phyloP scores from a whole-genome alignment of 805 yeast species.

The Maudiozyma barnettii region DNA sequence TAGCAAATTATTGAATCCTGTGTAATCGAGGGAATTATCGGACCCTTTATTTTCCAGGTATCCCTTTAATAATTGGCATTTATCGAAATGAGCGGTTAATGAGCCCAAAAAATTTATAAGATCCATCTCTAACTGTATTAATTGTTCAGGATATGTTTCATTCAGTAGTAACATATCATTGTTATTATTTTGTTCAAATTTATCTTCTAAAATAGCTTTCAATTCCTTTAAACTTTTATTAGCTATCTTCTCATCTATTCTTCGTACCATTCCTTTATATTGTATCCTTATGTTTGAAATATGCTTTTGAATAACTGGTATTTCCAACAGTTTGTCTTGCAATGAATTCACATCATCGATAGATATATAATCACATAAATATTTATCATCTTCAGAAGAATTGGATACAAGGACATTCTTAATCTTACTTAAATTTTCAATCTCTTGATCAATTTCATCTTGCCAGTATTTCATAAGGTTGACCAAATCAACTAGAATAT shows the following conservation, averaged over 20 bases:
- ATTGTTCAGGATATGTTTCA: conserved; percentile 14
- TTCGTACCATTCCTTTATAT: conserved; percentile 24
- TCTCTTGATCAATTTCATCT: conserved; percentile 26
- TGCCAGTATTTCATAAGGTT: conserved; percentile 23
- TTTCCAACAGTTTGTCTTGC: conserved; percentile 26
- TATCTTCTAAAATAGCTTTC: conserved; percentile 13
- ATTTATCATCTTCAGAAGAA: neutral
- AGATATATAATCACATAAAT: conserved; percentile 41
- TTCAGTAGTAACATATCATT: conserved; percentile 15
- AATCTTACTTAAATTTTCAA: conserved; percentile 29
- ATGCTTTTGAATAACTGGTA: conserved; percentile 24
- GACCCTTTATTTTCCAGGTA: conserved; percentile 18
- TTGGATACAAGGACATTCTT: conserved; percentile 27
- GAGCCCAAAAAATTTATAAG: conserved; percentile 61
- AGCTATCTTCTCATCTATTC: conserved; percentile 19
- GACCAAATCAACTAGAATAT: conserved; percentile 15
- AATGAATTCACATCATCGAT: conserved; percentile 27
- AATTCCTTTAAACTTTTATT: conserved; percentile 16
- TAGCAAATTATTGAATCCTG: conserved; percentile 33
- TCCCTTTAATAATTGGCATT: conserved; percentile 39
- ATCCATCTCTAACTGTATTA: conserved; percentile 42
- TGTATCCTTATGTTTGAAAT: conserved; percentile 25
- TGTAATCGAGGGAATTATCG: neutral
- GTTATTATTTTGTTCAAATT: conserved; percentile 17
- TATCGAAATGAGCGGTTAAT: conserved; percentile 75